Evolutionary conservation across 805 yeast genomes (phyloP), one percentile per base, ranked within the genome.

Genomic region (Ogataea glucozyma): DNA sequence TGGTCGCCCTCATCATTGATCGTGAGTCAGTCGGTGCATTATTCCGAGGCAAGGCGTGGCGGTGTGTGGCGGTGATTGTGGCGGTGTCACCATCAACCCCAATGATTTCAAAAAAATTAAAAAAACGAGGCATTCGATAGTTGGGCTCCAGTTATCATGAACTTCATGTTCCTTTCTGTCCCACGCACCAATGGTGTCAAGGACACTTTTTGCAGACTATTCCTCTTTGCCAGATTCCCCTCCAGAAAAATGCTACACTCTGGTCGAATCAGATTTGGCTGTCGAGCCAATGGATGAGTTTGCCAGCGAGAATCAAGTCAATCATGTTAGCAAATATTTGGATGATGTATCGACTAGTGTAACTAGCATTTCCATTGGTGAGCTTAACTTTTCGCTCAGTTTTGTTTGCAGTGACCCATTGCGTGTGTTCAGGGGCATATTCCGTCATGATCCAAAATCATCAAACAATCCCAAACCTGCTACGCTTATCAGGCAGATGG

Each of bases 161-260:
- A n/a, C n/a, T n/a, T n/a, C n/a, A n/a, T n/a, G n/a, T n/a, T n/a
- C n/a, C n/a, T n/a, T n/a, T n/a, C n/a, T n/a, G n/a, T n/a, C 12
- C 18, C 23, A 13, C 19, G 18, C 30, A 26, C 19, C 38, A 16
- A 49, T 44, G 51, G 40, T 26, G 36, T 37, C 49, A 7, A 31
- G 52, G 32, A 42, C 49, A 14, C 22, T 48, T 36, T 48, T 48
- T 40, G 41, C 33, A 3, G 46, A 44, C 12, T 39, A 41, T 26
- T 22, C 14, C 3, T 16, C 27, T 4, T 10, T 29, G 10, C 13
- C 14, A 14, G 11, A 3, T 12, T 2, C 26, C 14, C 9, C 13
- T 1, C 40, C 38, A 3, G 44, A 44, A 18, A 43, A 32, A 31
- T 45, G 52, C 29, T 48, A 48, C 27, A 40, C 47, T 4, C 24